Evolutionary conservation across 768 basidiomycete species (phyloP).

Genomic region (Calocybe indica): DNA sequence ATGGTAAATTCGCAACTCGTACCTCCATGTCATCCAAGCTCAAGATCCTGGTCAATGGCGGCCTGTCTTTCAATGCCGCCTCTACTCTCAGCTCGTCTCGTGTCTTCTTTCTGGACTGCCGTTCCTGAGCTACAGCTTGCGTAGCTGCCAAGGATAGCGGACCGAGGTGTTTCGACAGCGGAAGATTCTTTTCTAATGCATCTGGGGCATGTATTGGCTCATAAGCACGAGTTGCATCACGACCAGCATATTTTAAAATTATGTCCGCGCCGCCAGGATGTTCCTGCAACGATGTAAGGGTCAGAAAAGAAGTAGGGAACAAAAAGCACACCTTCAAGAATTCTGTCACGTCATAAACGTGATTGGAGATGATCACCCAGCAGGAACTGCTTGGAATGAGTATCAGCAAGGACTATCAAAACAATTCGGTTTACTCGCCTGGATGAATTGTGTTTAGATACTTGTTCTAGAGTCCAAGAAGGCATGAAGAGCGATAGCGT

Average conservation of each 20-base stretch:
- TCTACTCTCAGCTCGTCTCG: conserved; percentile 68
- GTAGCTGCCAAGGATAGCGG: conserved; percentile 44
- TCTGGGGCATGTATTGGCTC: conserved; percentile 84
- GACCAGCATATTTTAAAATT: conserved; percentile 80
- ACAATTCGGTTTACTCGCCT: conserved; percentile 27
- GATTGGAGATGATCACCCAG: conserved; percentile 78
- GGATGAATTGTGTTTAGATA: conserved; percentile 51
- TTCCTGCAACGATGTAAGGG: conserved; percentile 32
- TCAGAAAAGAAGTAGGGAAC: conserved; percentile 2
- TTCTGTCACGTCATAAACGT: conserved; percentile 84
- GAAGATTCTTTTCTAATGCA: conserved; percentile 67
- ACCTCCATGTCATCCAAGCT: conserved; percentile 84
- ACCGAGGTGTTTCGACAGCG: conserved; percentile 69
- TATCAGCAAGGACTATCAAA: conserved; percentile 1
- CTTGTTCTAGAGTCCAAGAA: conserved; percentile 47
- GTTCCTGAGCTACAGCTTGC: conserved; percentile 26
- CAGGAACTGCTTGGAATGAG: conserved; percentile 48
- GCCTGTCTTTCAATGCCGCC: conserved; percentile 52
- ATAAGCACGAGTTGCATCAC: conserved; percentile 74
- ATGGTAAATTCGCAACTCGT: conserved; percentile 5
- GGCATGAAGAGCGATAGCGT: conserved; percentile 21
- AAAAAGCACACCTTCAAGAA: conserved; percentile 51
- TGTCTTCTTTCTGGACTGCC: conserved; percentile 43
- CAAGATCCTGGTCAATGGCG: conserved; percentile 64
- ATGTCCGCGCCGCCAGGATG: conserved; percentile 81